These are phyloP conservation scores for Hypericum perforatum DNA, from an alignment of 345 rosid species.

Conservation along the genomic window DNA sequence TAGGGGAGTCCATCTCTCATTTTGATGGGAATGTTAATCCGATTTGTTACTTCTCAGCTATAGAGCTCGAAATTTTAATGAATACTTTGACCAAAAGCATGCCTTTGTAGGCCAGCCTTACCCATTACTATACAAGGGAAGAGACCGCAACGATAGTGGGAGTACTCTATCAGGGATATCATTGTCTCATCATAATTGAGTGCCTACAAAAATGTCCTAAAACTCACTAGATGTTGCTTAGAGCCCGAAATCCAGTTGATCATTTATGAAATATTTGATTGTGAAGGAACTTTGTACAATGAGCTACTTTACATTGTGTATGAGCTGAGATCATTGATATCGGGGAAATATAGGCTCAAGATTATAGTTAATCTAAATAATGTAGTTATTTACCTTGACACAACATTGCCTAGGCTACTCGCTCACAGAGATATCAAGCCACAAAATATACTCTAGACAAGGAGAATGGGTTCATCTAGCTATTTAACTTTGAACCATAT, in stretches of 20 bases:
- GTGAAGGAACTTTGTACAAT: not conserved
- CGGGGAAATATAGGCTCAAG: slow-evolving; percentile 10
- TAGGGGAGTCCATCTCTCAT: not conserved
- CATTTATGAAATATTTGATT: slow-evolving; percentile 1
- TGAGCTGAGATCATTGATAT: not conserved
- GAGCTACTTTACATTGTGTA: not conserved
- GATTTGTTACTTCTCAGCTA: slow-evolving; percentile 9
- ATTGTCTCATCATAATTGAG: slow-evolving; percentile 4
- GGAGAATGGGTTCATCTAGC: not conserved
- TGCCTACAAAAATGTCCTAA: slow-evolving; percentile 2
- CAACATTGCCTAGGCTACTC: slow-evolving; percentile 6
- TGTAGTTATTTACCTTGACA: slow-evolving; percentile 13
- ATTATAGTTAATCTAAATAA: slow-evolving; percentile 11
- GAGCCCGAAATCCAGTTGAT: slow-evolving; percentile 5
- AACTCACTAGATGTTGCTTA: slow-evolving; percentile 5
- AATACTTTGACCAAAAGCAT: not conserved
- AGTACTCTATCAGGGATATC: not conserved
- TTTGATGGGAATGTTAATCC: slow-evolving; percentile 10
- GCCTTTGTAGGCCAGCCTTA: not conserved
- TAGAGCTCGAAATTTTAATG: slow-evolving; percentile 11
- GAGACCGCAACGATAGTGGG: not conserved
- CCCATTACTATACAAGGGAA: slow-evolving; percentile 6
- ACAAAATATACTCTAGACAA: not conserved
- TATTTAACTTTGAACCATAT: not conserved
- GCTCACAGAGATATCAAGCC: slow-evolving; percentile 1